phyloP scores from a whole-genome alignment of 2,329 filamentous ascomycete species.

The Salinomyces thailandicus region DNA sequence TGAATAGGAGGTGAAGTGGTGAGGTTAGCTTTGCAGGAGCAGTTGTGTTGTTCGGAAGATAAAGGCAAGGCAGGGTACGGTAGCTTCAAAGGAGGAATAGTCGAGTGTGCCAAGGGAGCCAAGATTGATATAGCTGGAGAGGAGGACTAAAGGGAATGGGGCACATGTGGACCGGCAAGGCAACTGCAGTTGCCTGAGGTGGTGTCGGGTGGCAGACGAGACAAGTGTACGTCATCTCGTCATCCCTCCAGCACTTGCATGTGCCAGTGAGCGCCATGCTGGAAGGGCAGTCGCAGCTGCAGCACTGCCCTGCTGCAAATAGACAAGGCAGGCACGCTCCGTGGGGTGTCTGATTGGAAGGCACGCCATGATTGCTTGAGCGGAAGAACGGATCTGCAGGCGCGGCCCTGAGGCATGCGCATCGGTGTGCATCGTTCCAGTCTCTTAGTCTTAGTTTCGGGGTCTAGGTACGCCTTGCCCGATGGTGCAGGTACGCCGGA shows the following conservation, averaged over 20 bases:
- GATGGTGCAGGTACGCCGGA: neutral
- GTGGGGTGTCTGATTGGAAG: too few relatives aligned
- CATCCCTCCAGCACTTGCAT: too few relatives aligned
- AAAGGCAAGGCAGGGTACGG: neutral
- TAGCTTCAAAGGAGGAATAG: too few relatives aligned
- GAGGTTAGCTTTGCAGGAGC: neutral
- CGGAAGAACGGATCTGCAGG: neutral
- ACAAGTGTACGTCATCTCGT: constrained; percentile 2
- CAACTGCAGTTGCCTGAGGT: too few relatives aligned
- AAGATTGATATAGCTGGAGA: neutral
- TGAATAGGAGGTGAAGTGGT: neutral
- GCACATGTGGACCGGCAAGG: too few relatives aligned
- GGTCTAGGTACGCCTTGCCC: neutral
- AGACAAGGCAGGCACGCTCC: neutral
- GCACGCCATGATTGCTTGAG: too few relatives aligned
- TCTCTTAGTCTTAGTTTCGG: too few relatives aligned
- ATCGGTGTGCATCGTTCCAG: neutral
- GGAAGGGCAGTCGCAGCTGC: too few relatives aligned
- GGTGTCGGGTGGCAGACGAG: neutral
- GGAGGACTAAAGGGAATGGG: too few relatives aligned
- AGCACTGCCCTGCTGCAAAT: neutral
- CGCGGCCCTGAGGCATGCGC: neutral
- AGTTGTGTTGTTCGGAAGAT: neutral
- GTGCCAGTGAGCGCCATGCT: too few relatives aligned
- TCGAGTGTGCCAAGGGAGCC: neutral